Conservation (phyloP, 164 flowering plant genomes). For the Berberis thunbergii region DNA sequence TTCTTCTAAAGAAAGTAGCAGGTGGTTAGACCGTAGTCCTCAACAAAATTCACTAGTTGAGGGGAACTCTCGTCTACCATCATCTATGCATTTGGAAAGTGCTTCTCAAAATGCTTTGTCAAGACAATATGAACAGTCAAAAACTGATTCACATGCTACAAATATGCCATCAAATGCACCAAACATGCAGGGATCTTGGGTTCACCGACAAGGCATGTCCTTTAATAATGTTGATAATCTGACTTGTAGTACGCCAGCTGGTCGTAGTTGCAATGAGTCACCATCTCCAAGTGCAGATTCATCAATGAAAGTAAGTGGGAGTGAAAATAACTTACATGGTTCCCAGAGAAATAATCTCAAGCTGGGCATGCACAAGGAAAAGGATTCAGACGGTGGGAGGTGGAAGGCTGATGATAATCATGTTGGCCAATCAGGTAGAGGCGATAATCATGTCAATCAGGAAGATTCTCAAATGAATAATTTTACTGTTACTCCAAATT, state of each 20-base stretch:
- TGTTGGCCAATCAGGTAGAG: conserved; percentile 18
- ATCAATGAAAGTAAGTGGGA: conserved; percentile 3
- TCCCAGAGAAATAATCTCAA: conserved; percentile 19
- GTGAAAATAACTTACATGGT: conserved; percentile 8
- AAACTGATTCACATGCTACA: conserved; percentile 13
- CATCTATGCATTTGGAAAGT: conserved; percentile 26
- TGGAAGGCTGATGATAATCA: conserved; percentile 20
- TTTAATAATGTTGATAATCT: conserved; percentile 17
- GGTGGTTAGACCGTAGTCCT: conserved; percentile 27
- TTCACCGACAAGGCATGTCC: conserved; percentile 16
- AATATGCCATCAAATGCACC: conserved; percentile 15
- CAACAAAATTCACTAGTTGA: conserved; percentile 29
- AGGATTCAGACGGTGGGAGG: conserved; percentile 17
- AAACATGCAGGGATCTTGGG: conserved; percentile 20
- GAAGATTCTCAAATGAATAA: conserved; percentile 18
- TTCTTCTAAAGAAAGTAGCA: conserved; percentile 26
- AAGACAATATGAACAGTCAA: conserved; percentile 26
- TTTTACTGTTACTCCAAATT: conserved; percentile 11
- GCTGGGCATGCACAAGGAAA: conserved; percentile 15
- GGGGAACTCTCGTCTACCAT: conserved; percentile 27
- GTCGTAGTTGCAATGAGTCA: conserved; percentile 19
- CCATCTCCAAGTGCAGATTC: conserved; percentile 13
- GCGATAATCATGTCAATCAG: conserved; percentile 13
- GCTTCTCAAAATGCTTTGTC: conserved; percentile 25
- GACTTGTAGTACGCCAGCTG: conserved; percentile 15